phyloP scores from a whole-genome alignment of 1,284 basidiomycete genomes.

The Ganoderma multipileum region DNA sequence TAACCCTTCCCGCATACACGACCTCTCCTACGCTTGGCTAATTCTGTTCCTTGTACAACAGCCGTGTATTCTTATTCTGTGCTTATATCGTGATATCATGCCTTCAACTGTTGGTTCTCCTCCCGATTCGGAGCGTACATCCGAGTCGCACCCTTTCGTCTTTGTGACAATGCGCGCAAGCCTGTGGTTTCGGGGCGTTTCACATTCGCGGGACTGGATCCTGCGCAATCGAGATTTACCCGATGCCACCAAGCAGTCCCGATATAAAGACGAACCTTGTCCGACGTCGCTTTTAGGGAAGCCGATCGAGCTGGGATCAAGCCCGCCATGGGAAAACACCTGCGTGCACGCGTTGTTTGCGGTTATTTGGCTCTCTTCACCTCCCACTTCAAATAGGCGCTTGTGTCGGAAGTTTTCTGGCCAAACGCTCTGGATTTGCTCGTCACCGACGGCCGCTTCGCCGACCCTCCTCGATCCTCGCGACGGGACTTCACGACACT shows the following conservation, averaged over 20 bases:
- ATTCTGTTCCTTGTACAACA: neutral
- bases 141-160: neutral
- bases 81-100: neutral
- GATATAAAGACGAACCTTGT: neutral
- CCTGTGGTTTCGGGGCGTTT: neutral
- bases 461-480: neutral
- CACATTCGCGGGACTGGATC: neutral
- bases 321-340: neutral
- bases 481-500: neutral
- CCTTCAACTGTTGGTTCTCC: neutral
- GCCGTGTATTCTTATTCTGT: neutral
- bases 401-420: neutral
- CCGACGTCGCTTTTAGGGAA: neutral
- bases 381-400: neutral
- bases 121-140: too few relatives aligned
- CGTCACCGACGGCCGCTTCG: neutral
- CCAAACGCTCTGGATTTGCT: neutral
- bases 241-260: neutral
- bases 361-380: neutral
- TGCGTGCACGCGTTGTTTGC: neutral
- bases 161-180: neutral
- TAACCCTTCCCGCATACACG: neutral
- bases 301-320: neutral
- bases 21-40: neutral
- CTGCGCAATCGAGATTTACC: constrained; percentile 3